These are phyloP conservation scores for Ganoderma leucocontextum DNA, from an alignment of 1,284 basidiomycete genomes.

Conservation along the genomic window DNA sequence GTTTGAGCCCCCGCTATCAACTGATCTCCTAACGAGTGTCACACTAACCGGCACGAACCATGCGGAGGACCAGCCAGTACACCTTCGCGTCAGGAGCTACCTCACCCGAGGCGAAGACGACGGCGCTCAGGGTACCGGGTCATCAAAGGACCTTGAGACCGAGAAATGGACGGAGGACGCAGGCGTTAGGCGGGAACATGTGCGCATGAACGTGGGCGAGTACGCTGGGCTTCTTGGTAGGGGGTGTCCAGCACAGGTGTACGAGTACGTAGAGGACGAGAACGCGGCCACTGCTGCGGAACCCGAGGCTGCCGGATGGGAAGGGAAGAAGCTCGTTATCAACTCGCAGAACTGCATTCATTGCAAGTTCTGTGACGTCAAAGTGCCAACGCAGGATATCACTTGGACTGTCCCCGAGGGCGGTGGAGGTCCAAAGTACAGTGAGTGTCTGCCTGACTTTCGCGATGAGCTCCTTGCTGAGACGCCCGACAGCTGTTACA, in stretches of 20 bases:
- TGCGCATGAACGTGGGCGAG: slow-evolving; percentile 78
- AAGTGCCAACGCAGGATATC: slow-evolving; percentile 93
- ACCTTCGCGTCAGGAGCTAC: slow-evolving; percentile 75
- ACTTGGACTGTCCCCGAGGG: slow-evolving; percentile 96
- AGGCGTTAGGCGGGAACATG: slow-evolving; percentile 65
- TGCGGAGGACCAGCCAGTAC: slow-evolving; percentile 94
- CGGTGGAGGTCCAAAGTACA: slow-evolving; percentile 93
- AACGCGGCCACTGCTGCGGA: slow-evolving; percentile 33
- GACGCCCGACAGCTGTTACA: neutral
- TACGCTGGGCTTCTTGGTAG: slow-evolving; percentile 90
- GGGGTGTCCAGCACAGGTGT: slow-evolving; percentile 96
- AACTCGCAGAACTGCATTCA: slow-evolving; percentile 97
- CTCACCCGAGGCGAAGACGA: slow-evolving; percentile 51
- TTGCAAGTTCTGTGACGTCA: slow-evolving; percentile 95
- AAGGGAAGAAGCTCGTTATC: slow-evolving; percentile 92
- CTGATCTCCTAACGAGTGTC: slow-evolving; percentile 93
- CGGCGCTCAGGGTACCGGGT: slow-evolving; percentile 54
- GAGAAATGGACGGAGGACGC: slow-evolving; percentile 50
- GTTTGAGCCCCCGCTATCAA: slow-evolving; percentile 91
- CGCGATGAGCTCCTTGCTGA: neutral
- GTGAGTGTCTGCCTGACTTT: slow-evolving; percentile 51
- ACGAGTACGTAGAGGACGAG: slow-evolving; percentile 93
- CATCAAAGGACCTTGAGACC: slow-evolving; percentile 49
- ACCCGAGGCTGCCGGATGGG: slow-evolving; percentile 62
- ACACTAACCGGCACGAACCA: slow-evolving; percentile 96